Conservation (phyloP, 352 stramenopile genomes). For the Phytophthora ramorum region DNA sequence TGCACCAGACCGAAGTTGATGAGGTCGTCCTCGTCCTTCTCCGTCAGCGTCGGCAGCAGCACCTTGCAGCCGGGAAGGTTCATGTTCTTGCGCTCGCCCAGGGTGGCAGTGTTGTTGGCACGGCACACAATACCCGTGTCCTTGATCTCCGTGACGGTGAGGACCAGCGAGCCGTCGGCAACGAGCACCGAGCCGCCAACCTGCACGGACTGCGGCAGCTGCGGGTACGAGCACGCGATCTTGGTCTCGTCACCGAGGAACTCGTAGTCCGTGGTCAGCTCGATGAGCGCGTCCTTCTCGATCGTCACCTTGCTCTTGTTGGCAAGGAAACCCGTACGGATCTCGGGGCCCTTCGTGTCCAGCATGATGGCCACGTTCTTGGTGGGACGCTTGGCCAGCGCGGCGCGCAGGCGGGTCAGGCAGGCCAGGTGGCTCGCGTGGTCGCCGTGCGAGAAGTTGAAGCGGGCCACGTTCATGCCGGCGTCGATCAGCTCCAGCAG, state of each 20-base stretch:
- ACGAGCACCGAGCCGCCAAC: conserved; percentile 93
- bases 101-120: conserved; percentile 80
- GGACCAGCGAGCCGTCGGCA: conserved; percentile 94
- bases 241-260: conserved; percentile 82
- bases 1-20: conserved; percentile 95
- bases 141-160: conserved; percentile 89
- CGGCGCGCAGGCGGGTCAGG: conserved; percentile 63
- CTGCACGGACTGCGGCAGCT: conserved; percentile 90
- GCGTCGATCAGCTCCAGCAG: conserved; percentile 84
- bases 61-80: conserved; percentile 94
- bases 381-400: conserved; percentile 64
- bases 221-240: conserved; percentile 94
- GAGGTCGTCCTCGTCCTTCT: conserved; percentile 94
- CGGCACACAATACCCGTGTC: conserved; percentile 74
- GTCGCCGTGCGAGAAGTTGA: conserved; percentile 99
- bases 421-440: conserved; percentile 84
- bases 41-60: conserved; percentile 92
- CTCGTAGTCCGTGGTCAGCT: conserved; percentile 67
- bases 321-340: conserved; percentile 91
- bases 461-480: conserved; percentile 96
- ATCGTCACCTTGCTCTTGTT: conserved; percentile 80
- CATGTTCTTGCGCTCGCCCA: conserved; percentile 97
- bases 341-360: conserved; percentile 97
- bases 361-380: conserved; percentile 93
- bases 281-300: conserved; percentile 60